These are phyloP conservation scores for Coemansia sp. DNA, from an alignment of 192 early-diverging fungal species.

Conservation along the genomic window DNA sequence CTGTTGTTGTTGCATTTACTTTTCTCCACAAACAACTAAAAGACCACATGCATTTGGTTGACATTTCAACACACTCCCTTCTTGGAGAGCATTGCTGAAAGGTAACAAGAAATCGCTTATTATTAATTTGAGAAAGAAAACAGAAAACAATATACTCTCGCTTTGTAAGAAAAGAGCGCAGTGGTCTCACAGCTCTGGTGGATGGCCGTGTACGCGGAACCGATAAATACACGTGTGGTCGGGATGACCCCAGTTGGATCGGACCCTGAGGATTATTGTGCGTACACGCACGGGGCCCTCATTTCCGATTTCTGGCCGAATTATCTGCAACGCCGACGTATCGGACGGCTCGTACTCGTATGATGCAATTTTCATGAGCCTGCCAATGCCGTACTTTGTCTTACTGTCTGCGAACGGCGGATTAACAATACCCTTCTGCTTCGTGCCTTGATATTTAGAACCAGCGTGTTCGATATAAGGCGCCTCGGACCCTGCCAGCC, in stretches of 20 bases:
- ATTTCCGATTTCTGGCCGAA: slow-evolving; percentile 18
- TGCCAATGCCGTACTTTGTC: slow-evolving; percentile 22
- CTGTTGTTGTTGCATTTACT: too few species aligned
- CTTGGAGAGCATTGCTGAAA: not conserved
- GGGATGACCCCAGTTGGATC: slow-evolving; percentile 72
- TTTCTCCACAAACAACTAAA: too few species aligned
- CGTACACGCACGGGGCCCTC: slow-evolving; percentile 48
- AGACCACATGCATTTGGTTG: too few species aligned
- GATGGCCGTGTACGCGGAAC: slow-evolving; percentile 68
- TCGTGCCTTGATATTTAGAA: not conserved
- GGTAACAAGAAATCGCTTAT: not conserved
- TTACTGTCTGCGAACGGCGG: slow-evolving; percentile 35
- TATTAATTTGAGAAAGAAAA: not conserved
- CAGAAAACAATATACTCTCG: slow-evolving; percentile 5
- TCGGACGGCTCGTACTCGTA: slow-evolving; percentile 58
- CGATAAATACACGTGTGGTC: slow-evolving; percentile 77
- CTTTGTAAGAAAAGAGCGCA: not conserved
- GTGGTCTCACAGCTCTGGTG: slow-evolving; percentile 13
- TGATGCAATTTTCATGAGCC: slow-evolving; percentile 26
- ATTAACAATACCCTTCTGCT: slow-evolving; percentile 15
- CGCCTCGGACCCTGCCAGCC: not conserved
- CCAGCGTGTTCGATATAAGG: slow-evolving; percentile 7
- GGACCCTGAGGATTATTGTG: slow-evolving; percentile 61
- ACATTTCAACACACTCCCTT: too few species aligned
- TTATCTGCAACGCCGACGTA: slow-evolving; percentile 50